These are phyloP conservation scores for Suillus subluteus DNA, from an alignment of 768 basidiomycete genomes.

Conservation along the genomic window DNA sequence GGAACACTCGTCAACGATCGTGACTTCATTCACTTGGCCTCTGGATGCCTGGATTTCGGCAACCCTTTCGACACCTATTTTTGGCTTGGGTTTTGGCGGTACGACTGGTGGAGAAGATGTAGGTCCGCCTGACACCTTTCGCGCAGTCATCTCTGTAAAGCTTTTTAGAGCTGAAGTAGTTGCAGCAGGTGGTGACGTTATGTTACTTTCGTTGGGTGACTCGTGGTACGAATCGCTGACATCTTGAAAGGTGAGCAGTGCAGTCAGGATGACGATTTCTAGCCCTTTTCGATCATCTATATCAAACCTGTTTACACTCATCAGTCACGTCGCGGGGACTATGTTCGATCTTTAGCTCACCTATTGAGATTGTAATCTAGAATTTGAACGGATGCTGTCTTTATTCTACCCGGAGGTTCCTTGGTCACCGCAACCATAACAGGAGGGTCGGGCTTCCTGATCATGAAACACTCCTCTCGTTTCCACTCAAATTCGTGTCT, in stretches of 20 bases:
- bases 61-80: constrained; percentile 68
- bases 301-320: constrained; percentile 60
- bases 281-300: constrained; percentile 85
- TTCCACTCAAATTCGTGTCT: constrained; percentile 90
- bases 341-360: constrained; percentile 36
- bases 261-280: constrained; percentile 78
- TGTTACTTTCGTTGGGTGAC: constrained; percentile 27
- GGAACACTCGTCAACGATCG: constrained; percentile 65
- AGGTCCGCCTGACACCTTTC: constrained; percentile 16
- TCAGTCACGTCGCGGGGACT: background rate
- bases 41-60: constrained; percentile 68
- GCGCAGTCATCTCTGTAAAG: constrained; percentile 16
- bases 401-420: constrained; percentile 68
- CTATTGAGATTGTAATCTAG: constrained; percentile 85
- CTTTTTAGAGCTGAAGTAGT: constrained; percentile 6
- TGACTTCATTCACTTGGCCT: constrained; percentile 77
- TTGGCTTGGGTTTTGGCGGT: constrained; percentile 66
- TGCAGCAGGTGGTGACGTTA: constrained; percentile 1
- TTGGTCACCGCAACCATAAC: constrained; percentile 84
- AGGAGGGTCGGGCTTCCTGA: constrained; percentile 86
- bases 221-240: constrained; percentile 58
- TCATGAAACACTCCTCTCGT: constrained; percentile 79
- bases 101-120: constrained; percentile 39
- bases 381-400: constrained; percentile 70
- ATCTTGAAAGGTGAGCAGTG: constrained; percentile 80